Evolutionary conservation across 78 protist genomes (phyloP).

Genomic region (Dictyostelium capitatum): DNA sequence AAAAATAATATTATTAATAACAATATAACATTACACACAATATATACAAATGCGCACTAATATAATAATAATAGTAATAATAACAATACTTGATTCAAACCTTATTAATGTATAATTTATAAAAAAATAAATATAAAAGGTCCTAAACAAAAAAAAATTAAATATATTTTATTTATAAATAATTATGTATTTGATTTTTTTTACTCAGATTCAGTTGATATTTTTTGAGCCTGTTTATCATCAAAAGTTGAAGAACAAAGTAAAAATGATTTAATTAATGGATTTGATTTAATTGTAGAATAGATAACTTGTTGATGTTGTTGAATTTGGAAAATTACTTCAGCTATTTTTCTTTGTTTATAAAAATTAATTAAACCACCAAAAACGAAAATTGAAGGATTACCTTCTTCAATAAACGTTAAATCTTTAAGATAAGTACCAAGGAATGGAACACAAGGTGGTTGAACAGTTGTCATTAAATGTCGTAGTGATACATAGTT

Average conservation of each 20-base stretch:
- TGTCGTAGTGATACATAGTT: conserved; percentile 66
- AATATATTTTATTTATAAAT: no score
- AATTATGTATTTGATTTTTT: background rate
- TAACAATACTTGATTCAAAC: no score
- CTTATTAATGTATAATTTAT: no score
- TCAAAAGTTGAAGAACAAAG: background rate
- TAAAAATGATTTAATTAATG: conserved; percentile 15
- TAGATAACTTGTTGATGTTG: conserved; percentile 73
- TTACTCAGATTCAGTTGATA: conserved; percentile 12
- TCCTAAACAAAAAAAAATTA: no score
- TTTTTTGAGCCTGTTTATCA: conserved; percentile 46
- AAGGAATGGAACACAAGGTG: conserved; percentile 80
- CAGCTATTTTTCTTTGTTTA: conserved; percentile 69
- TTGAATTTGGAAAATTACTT: conserved; percentile 66
- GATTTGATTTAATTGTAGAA: background rate
- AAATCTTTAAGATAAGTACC: conserved; percentile 72
- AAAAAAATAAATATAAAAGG: no score
- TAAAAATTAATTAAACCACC: conserved; percentile 77
- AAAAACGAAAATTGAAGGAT: conserved; percentile 57
- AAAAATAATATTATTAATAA: no score
- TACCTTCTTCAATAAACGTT: conserved; percentile 79
- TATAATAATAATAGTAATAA: no score
- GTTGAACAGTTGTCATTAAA: conserved; percentile 61
- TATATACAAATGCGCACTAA: no score
- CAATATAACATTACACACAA: no score